These are phyloP conservation scores for Pelargonium fulgidum DNA, from an alignment of 441 rosid species.

Conservation along the genomic window DNA sequence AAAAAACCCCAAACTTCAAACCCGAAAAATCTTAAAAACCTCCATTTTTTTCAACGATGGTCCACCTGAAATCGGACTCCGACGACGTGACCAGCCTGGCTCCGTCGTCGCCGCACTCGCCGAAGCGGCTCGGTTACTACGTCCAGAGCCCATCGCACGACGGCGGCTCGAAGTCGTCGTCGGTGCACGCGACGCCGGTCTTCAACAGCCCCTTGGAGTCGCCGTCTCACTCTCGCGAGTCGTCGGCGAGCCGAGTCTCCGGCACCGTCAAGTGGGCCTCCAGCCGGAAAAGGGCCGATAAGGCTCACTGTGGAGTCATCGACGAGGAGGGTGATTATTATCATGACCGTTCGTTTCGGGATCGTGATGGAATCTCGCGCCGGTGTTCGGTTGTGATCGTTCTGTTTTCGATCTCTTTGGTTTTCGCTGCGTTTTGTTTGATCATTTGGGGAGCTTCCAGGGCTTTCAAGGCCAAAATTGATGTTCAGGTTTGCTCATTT, in stretches of 20 bases:
- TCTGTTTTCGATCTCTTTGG: constrained; percentile 21
- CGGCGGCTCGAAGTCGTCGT: constrained; percentile 50
- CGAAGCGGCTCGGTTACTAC: constrained; percentile 27
- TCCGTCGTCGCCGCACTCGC: constrained; percentile 56
- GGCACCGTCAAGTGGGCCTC: constrained; percentile 24
- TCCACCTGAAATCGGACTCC: constrained; percentile 56
- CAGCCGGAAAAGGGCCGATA: constrained; percentile 37
- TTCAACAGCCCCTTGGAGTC: constrained; percentile 33
- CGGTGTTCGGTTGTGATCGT: constrained; percentile 41
- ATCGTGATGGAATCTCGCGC: constrained; percentile 13
- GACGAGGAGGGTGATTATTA: constrained; percentile 35
- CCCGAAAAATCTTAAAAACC: too few species aligned
- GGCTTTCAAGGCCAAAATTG: constrained; percentile 31
- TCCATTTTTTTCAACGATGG: constrained; percentile 9
- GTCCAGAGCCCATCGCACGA: constrained; percentile 81
- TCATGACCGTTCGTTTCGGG: constrained; percentile 14
- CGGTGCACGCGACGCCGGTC: constrained; percentile 34
- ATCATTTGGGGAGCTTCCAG: constrained; percentile 46
- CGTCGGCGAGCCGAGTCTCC: constrained; percentile 39
- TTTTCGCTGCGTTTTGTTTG: constrained; percentile 37
- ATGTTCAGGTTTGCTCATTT: constrained; percentile 32
- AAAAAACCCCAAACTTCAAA: too few species aligned
- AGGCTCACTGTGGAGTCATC: constrained; percentile 37
- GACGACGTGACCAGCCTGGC: constrained; percentile 58
- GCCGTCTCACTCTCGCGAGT: constrained; percentile 40